phyloP scores from a whole-genome alignment of 176 grass and related monocot species.

The Oryza longistaminata region DNA sequence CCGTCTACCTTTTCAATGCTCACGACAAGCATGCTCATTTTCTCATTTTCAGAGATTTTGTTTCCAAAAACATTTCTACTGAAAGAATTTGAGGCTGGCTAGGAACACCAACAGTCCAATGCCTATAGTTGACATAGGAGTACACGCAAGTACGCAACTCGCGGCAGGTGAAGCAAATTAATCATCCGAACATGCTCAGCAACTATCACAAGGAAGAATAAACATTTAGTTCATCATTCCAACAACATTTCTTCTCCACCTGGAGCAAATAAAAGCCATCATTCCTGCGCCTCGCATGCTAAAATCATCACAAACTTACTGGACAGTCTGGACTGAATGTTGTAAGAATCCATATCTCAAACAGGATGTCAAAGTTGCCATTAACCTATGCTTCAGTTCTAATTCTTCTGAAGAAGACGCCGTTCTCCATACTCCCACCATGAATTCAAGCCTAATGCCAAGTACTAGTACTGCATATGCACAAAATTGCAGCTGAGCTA shows the following conservation, averaged over 20 bases:
- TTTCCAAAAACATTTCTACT: not conserved
- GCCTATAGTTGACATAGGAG: too few relatives aligned
- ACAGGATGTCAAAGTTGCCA: too few relatives aligned
- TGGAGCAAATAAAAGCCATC: not conserved
- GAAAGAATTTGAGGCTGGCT: not conserved
- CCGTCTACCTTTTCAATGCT: not conserved
- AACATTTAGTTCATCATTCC: not conserved
- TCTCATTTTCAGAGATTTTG: not conserved
- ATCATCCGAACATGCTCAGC: not conserved
- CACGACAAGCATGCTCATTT: not conserved
- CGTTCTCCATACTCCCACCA: not conserved
- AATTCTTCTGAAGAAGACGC: too few relatives aligned
- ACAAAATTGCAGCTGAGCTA: not conserved
- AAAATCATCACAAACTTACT: not conserved
- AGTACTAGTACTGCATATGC: not conserved
- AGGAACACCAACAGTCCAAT: not conserved
- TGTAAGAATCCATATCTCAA: not conserved
- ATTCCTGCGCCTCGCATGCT: not conserved
- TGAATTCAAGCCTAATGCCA: not conserved
- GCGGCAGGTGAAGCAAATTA: not conserved
- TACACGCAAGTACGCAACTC: too few relatives aligned
- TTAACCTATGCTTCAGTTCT: too few relatives aligned
- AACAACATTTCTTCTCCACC: not conserved
- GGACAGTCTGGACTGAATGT: not conserved
- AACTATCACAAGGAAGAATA: not conserved